These are phyloP conservation scores for Candida namnaoensis DNA, from an alignment of 805 yeast species.

Conservation along the genomic window DNA sequence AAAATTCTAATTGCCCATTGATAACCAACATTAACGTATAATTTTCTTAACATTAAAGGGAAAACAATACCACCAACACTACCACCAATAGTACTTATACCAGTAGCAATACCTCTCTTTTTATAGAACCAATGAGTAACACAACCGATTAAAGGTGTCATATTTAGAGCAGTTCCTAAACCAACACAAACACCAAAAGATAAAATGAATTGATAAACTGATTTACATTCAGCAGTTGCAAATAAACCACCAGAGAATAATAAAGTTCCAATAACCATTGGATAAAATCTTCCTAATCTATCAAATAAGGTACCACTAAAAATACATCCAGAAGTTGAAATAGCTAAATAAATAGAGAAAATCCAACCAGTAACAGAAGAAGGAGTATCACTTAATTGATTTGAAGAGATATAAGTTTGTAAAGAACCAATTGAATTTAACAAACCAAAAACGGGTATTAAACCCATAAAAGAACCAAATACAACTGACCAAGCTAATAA, in stretches of 20 bases:
- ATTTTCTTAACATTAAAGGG: conserved; percentile 34
- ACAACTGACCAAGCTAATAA: conserved; percentile 41
- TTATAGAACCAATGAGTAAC: conserved; percentile 35
- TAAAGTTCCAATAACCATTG: conserved; percentile 27
- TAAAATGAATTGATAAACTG: conserved; percentile 41
- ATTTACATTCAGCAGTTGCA: conserved; percentile 33
- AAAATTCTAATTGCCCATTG: conserved; percentile 44
- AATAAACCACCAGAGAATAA: conserved; percentile 30
- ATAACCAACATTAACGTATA: conserved; percentile 36
- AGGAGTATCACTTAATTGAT: conserved; percentile 37
- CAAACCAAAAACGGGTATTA: conserved; percentile 43
- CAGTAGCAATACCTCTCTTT: conserved; percentile 35
- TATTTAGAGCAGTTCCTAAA: conserved; percentile 31
- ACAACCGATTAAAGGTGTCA: conserved; percentile 34
- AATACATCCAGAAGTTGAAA: conserved; percentile 23
- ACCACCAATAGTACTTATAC: conserved; percentile 40
- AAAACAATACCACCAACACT: conserved; percentile 42
- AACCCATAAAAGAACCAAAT: conserved; percentile 47
- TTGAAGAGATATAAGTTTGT: conserved; percentile 44
- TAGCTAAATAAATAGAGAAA: conserved; percentile 26
- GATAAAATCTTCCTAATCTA: conserved; percentile 30
- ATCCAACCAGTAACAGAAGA: conserved; percentile 50
- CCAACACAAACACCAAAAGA: conserved; percentile 44
- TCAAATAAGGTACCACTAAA: conserved; percentile 40
- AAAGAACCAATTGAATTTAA: conserved; percentile 54